phyloP scores from a whole-genome alignment of 1,139 yeast genomes.

The Pichia sp. region DNA sequence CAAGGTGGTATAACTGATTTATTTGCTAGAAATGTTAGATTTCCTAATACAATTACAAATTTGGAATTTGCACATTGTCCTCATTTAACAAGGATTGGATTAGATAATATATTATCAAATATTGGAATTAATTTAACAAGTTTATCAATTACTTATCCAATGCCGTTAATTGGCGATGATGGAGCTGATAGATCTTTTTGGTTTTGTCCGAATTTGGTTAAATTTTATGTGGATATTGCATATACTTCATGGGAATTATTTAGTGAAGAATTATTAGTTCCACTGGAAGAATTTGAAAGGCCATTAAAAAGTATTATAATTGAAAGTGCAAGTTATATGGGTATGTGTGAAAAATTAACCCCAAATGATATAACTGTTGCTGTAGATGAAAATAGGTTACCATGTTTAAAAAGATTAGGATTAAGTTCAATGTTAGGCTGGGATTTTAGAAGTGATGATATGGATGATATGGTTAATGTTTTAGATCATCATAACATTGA shows the following conservation, averaged over 20 bases:
- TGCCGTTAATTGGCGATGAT: constrained; percentile 69
- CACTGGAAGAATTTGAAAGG: constrained; percentile 34
- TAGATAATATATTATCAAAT: constrained; percentile 52
- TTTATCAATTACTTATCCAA: constrained; percentile 72
- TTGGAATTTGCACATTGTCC: constrained; percentile 90
- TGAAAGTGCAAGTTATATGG: constrained; percentile 84
- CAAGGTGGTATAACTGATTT: constrained; percentile 88
- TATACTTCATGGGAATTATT: constrained; percentile 66
- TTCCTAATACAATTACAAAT: constrained; percentile 66
- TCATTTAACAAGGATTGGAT: constrained; percentile 46
- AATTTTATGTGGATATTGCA: constrained; percentile 70
- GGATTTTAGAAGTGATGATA: constrained; percentile 71
- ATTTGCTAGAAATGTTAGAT: constrained; percentile 56
- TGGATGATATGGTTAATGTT: constrained; percentile 49
- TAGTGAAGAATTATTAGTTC: constrained; percentile 49
- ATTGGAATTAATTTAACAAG: constrained; percentile 61
- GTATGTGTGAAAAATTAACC: constrained; percentile 73
- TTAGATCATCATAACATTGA: constrained; percentile 27
- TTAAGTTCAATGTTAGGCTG: constrained; percentile 81
- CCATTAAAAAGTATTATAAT: constrained; percentile 63
- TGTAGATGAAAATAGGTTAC: constrained; percentile 68
- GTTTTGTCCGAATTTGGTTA: constrained; percentile 65
- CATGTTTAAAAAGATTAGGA: constrained; percentile 54
- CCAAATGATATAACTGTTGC: constrained; percentile 89
- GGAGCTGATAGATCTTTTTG: constrained; percentile 69